Evolutionary conservation across 345 rosid genomes (phyloP).

Genomic region (Turritis glabra): DNA sequence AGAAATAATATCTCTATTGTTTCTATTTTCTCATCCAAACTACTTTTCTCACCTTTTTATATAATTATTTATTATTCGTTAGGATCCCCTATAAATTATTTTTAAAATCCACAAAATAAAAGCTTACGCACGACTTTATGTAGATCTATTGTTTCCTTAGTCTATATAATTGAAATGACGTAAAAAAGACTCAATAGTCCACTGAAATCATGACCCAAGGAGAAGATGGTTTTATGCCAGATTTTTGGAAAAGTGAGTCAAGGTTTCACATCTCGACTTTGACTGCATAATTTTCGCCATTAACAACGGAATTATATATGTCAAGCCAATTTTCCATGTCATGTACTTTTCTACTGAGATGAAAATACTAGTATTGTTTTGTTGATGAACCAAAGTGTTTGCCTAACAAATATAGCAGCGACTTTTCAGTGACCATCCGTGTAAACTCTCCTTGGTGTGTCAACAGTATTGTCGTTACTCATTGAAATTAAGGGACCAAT

Average conservation of each 20-base stretch:
- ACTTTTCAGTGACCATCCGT: slow-evolving; percentile 16
- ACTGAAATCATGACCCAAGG: not conserved
- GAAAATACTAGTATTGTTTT: not conserved
- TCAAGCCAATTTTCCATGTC: not conserved
- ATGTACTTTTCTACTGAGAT: slow-evolving; percentile 1
- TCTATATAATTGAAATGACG: not conserved
- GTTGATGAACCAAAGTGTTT: not conserved
- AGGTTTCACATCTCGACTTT: slow-evolving; percentile 28
- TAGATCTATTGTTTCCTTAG: not conserved
- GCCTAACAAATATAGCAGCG: not conserved
- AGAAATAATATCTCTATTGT: not conserved
- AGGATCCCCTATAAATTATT: not conserved
- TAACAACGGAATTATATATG: not conserved
- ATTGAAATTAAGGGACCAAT: not conserved
- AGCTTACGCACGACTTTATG: not conserved
- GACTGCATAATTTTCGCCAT: slow-evolving; percentile 19
- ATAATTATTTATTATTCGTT: no score
- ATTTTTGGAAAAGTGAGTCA: slow-evolving; percentile 25
- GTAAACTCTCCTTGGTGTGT: slow-evolving; percentile 5
- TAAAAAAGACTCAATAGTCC: not conserved
- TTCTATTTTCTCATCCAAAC: not conserved
- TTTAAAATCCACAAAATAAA: not conserved
- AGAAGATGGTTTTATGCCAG: slow-evolving; percentile 22
- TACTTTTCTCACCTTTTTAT: not conserved
- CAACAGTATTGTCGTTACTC: not conserved